Conservation (phyloP, 257 asterid species). For the Capsicum baccatum region DNA sequence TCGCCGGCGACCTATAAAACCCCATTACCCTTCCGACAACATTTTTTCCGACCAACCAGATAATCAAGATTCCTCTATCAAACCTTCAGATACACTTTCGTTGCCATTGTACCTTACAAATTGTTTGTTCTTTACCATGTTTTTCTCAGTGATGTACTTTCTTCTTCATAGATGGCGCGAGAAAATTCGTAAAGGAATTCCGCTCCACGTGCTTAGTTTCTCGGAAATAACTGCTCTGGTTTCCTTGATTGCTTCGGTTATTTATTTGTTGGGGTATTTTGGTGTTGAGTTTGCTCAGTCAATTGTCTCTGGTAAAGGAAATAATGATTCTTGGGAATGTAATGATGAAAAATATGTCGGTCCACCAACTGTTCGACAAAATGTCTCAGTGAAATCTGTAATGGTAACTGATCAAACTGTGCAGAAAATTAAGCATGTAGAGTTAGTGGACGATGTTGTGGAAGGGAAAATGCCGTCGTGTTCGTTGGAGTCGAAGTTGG, state of each 20-base stretch:
- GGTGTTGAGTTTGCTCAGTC: conserved; percentile 39
- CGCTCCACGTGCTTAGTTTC: conserved; percentile 24
- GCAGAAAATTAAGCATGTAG: no score
- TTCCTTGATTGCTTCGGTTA: background rate
- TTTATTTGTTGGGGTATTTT: conserved; percentile 23
- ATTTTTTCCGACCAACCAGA: conserved; percentile 39
- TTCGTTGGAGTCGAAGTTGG: conserved; percentile 52
- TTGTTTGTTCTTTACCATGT: conserved; percentile 36
- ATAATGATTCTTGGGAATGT: conserved; percentile 44
- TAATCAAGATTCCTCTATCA: conserved; percentile 30
- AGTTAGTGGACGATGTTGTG: conserved; percentile 44
- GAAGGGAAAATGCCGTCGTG: conserved; percentile 48
- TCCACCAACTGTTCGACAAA: background rate
- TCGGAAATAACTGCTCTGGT: background rate
- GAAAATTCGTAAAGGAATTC: conserved; percentile 7
- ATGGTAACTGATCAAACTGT: no score
- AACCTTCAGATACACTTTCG: conserved; percentile 45
- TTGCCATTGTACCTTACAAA: conserved; percentile 46
- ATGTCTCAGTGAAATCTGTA: conserved; percentile 26
- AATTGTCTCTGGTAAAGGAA: conserved; percentile 34
- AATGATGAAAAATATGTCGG: conserved; percentile 32
- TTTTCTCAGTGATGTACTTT: conserved; percentile 23
- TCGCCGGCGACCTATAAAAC: conserved; percentile 44
- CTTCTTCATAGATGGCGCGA: conserved; percentile 28
- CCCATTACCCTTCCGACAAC: background rate